Evolutionary conservation across 2,329 filamentous ascomycete species (phyloP), one percentile per base, ranked within the genome.

Genomic region (Gnomoniopsis sp.): DNA sequence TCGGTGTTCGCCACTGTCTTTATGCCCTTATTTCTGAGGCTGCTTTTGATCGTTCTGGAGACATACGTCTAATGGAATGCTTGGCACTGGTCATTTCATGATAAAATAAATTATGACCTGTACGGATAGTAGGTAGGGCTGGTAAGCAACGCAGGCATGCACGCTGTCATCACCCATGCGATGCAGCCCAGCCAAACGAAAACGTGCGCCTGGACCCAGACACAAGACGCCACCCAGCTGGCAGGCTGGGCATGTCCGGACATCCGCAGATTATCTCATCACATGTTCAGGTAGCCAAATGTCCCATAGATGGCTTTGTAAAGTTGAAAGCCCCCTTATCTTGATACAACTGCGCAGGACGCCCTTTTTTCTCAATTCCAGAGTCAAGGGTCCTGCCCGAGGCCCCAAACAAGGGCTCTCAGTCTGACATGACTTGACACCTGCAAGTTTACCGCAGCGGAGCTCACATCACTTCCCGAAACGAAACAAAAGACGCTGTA

Each of bases 381-480:
- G 19, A n/a, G 10, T 19, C 41, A 56, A 19, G 36, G 54, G 53
- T 49, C 47, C 54, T 50, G 58, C 48, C 21, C 38, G 34, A 36
- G 41, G 21, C 30, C n/a, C n/a, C n/a, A 15, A 41, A 34, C 26
- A 12, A 22, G 52, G 58, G 53, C 22, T 52, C 43, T 41, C 46
- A 44, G 22, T 48, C 23, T 12, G 21, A 12, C 14, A 22, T 38
- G 44, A 23, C 19, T 43, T 58, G 47, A 60, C 55, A 55, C 44
- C 38, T 60, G 58, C 58, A 54, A 52, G 49, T 53, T 44, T 22
- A 49, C 46, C 47, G 19, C 30, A 14, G 19, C 22, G 51, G 43
- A 36, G 55, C 34, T 26, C 57, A 59, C 47, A 58, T 59, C 33
- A 6, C 34, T 50, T 56, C 53, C 59, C 36, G 44, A 53, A 57